Base-by-base conservation (phyloP, 2,329 filamentous ascomycete genomes). In the Dactylonectria estremocensis region DNA sequence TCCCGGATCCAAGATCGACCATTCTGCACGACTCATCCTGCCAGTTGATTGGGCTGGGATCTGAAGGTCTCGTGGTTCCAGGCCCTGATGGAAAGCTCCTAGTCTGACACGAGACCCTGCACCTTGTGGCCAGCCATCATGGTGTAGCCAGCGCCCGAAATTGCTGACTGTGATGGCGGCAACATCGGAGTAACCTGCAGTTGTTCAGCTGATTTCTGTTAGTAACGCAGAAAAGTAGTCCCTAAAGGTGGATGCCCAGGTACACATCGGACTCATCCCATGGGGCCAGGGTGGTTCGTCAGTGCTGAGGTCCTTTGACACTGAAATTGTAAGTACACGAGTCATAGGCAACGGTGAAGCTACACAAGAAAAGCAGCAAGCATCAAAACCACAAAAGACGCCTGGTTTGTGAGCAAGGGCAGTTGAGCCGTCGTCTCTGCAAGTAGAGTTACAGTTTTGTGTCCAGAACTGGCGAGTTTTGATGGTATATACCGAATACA, bases 1-100 rank as follows among this genome's bases (percentile, higher is more conserved):
- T 20, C 50, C 33, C n/a, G 18, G 33, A 52, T 14, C 40, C 46
- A 31, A 61, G 22, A 56, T 63, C 60, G 60, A 40, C 60, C 60
- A 63, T 43, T 56, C 16, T 56, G 40, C 20, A 43, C 28, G 20
- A 56, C 43, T 56, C 18, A 18, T 24, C 18, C 46, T 64, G 40
- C 54, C 55, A n/a, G 31, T 40, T 43, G 52, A 22, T 56, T 56
- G 35, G 46, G 37, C 46, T 40, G 28, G 45, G 37, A 46, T 48
- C 49, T 20, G 31, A 22, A 20, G 35, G 13, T n/a, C 46, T 35
- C 28, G 18, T 54, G 46, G 33, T 37, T 9, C 18, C n/a, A 35
- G 20, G 8, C 14, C 55, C 48, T 59, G 31, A 59, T 37, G n/a
- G 33, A 40, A 54, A 22, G 2, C 28, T 18, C 10, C 54, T 31